Evolutionary conservation across 2,329 filamentous ascomycete species (phyloP), one percentile per base, ranked within the genome.

Genomic region (Aspergillus fischeri): DNA sequence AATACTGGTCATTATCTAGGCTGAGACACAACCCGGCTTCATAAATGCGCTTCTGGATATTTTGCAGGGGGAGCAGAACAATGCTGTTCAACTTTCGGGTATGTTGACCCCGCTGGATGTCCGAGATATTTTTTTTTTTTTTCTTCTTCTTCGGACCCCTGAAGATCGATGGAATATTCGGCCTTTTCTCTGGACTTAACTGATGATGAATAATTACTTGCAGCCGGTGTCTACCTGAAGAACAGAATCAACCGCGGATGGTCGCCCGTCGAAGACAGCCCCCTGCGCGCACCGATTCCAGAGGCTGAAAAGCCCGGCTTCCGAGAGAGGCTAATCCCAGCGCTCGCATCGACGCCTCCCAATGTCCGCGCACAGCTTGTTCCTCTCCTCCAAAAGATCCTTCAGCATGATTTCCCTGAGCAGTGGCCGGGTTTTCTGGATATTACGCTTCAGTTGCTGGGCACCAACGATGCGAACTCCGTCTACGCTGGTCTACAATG

Each of bases 181-280:
- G 51, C 53, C 35, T 57, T 53, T 56, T 35, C 54, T 20, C 25
- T 50, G 20, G 29, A 51, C 55, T 59, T 64, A 60, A 64, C 55
- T 35, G 41, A 20, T 25, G 21, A 24, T 41, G 35, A 25, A 35
- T 58, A 38, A 32, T 58, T 20, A 49, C 61, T 58, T 63, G 47
- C 75, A 97, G 93, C 92, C 70, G 92, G 93, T 71, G 91, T 99
- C 67, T 99, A 97, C 78, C 86, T 97, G 74, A 99, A 99, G 81
- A 97, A 99, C 79, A 89, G 92, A 73, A 89, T 97, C 74, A 93
- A 90, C 75, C 89, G 92, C 72, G 92, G 91, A 68, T 99, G 94
- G 94, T 84, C 88, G 55, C 86, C 85, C 61, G 82, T 83, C 70
- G 90, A 95, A 64, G 89, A 93, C 64, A 86, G 83, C 71, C 84